Evolutionary conservation across 106 monocot species (phyloP).

Genomic region (Platanthera guangdongensis): DNA sequence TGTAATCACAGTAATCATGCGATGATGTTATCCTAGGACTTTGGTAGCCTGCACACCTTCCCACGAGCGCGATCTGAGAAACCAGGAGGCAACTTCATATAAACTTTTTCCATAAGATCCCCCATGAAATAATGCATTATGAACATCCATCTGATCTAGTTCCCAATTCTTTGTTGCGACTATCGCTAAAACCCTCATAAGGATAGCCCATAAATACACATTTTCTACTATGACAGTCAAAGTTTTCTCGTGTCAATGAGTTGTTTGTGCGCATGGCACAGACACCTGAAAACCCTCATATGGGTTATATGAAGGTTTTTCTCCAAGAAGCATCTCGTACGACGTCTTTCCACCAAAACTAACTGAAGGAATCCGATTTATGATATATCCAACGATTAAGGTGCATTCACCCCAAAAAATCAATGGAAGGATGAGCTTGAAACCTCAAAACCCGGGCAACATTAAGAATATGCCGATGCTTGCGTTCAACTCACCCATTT

Average conservation of each 20-base stretch:
- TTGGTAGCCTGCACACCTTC: no score
- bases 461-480: not conserved
- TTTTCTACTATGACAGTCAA: not conserved
- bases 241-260: not conserved
- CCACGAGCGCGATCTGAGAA: no score
- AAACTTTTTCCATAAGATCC: no score
- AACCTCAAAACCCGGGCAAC: not conserved
- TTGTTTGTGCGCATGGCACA: not conserved
- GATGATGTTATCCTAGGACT: no score
- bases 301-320: not conserved
- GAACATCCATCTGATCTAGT: no score
- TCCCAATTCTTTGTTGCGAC: no score
- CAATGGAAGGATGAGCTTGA: not conserved
- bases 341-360: not conserved
- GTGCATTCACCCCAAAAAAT: conserved; percentile 1
- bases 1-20: no score
- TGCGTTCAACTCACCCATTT: not conserved
- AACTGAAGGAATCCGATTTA: not conserved
- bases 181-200: not conserved
- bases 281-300: not conserved
- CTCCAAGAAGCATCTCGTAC: not conserved
- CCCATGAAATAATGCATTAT: no score
- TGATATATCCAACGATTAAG: not conserved
- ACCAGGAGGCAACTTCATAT: no score
- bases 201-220: not conserved